phyloP scores from a whole-genome alignment of 1,139 yeast genomes.

The Blastobotrys petasosporus region DNA sequence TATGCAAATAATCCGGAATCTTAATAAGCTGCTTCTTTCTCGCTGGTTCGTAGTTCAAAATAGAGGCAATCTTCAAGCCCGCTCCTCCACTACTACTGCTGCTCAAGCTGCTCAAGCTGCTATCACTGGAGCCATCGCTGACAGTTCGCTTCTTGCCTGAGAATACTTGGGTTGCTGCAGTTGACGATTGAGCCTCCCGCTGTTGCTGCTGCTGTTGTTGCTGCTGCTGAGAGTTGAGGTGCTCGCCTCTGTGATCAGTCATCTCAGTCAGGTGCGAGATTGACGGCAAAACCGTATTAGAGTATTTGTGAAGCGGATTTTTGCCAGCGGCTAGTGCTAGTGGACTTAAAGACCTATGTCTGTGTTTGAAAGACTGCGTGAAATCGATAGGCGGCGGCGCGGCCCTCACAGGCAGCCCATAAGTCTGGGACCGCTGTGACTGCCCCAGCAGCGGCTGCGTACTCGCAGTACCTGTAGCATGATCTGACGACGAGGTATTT shows the following conservation, averaged over 20 bases:
- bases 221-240: neutral
- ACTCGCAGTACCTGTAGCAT: neutral
- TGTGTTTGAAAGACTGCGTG: constrained; percentile 27
- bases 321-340: constrained; percentile 4
- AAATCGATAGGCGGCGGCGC: constrained; percentile 33
- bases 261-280: constrained; percentile 8
- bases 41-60: constrained; percentile 18
- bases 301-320: constrained; percentile 9
- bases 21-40: constrained; percentile 13
- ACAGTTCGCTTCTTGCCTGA: constrained; percentile 6
- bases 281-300: constrained; percentile 12
- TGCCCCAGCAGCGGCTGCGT: neutral
- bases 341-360: constrained; percentile 5
- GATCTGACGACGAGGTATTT: neutral
- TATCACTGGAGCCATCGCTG: constrained; percentile 4
- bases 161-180: too few species aligned
- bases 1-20: constrained; percentile 26
- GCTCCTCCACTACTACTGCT: neutral
- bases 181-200: too few species aligned
- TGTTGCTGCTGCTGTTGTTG: neutral
- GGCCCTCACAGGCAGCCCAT: neutral
- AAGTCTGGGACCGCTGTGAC: neutral
- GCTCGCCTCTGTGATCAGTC: neutral
- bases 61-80: constrained; percentile 19
- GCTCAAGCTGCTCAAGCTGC: neutral